These are phyloP conservation scores for Hypoxylon sp. DNA, from an alignment of 2,329 filamentous ascomycete species.

Conservation along the genomic window DNA sequence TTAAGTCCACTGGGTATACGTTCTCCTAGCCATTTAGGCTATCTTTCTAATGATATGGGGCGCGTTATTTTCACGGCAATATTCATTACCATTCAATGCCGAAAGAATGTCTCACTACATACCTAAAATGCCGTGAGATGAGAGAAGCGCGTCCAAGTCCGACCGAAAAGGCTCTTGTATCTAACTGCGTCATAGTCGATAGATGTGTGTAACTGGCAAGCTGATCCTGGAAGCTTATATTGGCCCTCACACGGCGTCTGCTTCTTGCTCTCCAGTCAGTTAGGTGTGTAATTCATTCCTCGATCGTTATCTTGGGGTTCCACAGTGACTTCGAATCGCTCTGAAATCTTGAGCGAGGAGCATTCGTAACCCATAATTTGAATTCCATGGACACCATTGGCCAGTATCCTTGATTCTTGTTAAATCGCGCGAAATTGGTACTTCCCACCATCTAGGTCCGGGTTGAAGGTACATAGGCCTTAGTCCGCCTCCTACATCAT, in stretches of 20 bases:
- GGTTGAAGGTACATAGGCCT: neutral
- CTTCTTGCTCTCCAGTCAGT: slow-evolving; percentile 2
- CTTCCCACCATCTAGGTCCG: slow-evolving; percentile 12
- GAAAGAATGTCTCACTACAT: slow-evolving; percentile 1
- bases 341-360: neutral
- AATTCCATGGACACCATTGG: neutral
- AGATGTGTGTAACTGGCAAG: slow-evolving; percentile 4
- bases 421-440: slow-evolving; percentile 10
- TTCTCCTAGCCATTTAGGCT: neutral
- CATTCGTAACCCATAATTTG: neutral
- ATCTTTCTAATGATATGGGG: neutral
- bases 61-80: neutral
- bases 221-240: slow-evolving; percentile 32
- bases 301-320: slow-evolving; percentile 5
- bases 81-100: neutral
- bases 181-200: slow-evolving; percentile 14
- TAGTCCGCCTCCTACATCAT: slow-evolving; percentile 32
- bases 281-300: neutral
- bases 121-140: slow-evolving; percentile 4
- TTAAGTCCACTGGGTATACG: neutral
- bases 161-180: slow-evolving; percentile 7
- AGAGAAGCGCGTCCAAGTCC: neutral
- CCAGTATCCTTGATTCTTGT: slow-evolving; percentile 8
- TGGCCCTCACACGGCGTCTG: slow-evolving; percentile 13
- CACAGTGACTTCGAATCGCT: slow-evolving; percentile 10